Base-by-base conservation (phyloP, 2,329 filamentous ascomycete species). In the Aureobasidium sp. region DNA sequence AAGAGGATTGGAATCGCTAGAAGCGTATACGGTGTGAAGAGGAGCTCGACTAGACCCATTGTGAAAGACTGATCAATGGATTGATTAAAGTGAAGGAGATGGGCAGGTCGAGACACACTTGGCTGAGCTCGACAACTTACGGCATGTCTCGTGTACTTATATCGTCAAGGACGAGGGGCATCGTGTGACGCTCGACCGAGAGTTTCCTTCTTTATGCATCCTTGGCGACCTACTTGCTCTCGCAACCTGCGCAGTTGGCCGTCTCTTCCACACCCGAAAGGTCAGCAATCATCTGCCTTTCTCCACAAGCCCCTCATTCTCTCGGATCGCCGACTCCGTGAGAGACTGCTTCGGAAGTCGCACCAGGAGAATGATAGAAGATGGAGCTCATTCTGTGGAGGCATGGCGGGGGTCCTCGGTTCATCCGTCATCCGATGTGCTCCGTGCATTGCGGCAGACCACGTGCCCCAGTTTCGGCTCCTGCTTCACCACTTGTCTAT, bases 1-100 rank as follows among this genome's bases (percentile, higher is more conserved):
- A 78, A 85, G 22, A 79, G 72, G 7, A 81, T 64, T 1, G 85
- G 67, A 36, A 81, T 69, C 7, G 79, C 74, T 11, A 83, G 69
- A n/a, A 82, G 75, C 0, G 75, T 66, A 68, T 76, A 80, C 0
- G 78, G 78, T 11, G 76, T 73, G 67, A 80, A 69, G 51, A 81
- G 71, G 61, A 73, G 68, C 45, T 72, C 71, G 64, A 76, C 67
- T 45, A 76, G 68, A 45, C 52, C 62, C 73, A 75, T 75, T 5
- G n/a, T 36, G 47, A 51, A n/a, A 22, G 47, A 47, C 34, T 67
- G 64, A 27, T 14, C 17, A 15, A 17, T 34, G n/a, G 15, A 29
- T 31, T 17, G 29, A 36, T 15, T 25, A 34, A 15, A n/a, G 17
- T 42, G 27, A 22, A 20, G 22, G 8, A 44, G 15, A 17, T 9